Evolutionary conservation across 345 rosid genomes (phyloP).

Genomic region (Barbarea vulgaris): DNA sequence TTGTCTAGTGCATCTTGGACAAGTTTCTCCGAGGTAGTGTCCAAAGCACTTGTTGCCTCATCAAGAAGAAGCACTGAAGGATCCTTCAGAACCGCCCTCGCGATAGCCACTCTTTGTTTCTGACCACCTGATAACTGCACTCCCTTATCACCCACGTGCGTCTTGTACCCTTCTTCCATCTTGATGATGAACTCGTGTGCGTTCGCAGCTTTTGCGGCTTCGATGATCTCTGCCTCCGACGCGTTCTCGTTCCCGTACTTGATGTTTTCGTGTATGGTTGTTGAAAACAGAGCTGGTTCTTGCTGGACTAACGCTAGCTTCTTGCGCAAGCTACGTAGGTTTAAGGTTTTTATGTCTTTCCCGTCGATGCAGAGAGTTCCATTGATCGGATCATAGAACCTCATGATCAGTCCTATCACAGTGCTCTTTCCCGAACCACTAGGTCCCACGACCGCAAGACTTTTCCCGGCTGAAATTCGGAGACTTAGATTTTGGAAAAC

Average conservation of each 20-base stretch:
- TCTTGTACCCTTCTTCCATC: slow-evolving; percentile 75
- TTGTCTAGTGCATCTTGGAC: slow-evolving; percentile 76
- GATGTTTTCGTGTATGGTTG: slow-evolving; percentile 76
- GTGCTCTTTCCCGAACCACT: slow-evolving; percentile 94
- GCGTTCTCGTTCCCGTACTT: slow-evolving; percentile 68
- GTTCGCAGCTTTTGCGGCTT: slow-evolving; percentile 72
- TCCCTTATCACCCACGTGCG: slow-evolving; percentile 79
- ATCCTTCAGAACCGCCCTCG: slow-evolving; percentile 72
- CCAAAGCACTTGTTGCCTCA: slow-evolving; percentile 88
- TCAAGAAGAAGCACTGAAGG: slow-evolving; percentile 77
- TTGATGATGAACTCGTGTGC: slow-evolving; percentile 76
- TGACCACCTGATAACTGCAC: slow-evolving; percentile 86
- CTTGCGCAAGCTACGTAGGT: slow-evolving; percentile 63
- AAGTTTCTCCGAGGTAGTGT: slow-evolving; percentile 62
- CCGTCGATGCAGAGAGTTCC: slow-evolving; percentile 69
- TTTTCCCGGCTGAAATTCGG: slow-evolving; percentile 55
- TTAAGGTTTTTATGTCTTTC: slow-evolving; percentile 50
- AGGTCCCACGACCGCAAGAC: slow-evolving; percentile 71
- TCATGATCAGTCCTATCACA: slow-evolving; percentile 60
- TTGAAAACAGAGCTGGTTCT: slow-evolving; percentile 78
- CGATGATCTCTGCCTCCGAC: slow-evolving; percentile 68
- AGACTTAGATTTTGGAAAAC: slow-evolving; percentile 57
- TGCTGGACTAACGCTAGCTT: slow-evolving; percentile 76
- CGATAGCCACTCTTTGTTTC: slow-evolving; percentile 89
- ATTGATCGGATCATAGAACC: slow-evolving; percentile 67